Evolutionary conservation across 192 early-diverging fungal species (phyloP).

Genomic region (Umbelopsis sp.): DNA sequence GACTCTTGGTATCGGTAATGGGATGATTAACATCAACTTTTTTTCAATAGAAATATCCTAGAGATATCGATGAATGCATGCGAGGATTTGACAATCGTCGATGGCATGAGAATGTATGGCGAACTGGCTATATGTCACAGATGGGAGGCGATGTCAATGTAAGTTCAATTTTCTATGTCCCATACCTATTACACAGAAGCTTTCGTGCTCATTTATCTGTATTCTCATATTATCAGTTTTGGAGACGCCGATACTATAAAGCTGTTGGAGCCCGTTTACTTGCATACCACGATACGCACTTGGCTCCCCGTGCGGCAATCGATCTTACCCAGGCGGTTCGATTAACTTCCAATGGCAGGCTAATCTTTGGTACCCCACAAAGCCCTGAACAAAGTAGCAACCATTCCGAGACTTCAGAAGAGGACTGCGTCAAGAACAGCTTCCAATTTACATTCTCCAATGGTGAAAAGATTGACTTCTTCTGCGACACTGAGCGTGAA

Average conservation of each 20-base stretch:
- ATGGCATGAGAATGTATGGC: constrained; percentile 25
- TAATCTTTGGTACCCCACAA: not conserved
- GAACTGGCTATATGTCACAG: constrained; percentile 31
- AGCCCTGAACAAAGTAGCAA: not conserved
- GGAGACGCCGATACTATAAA: constrained; percentile 29
- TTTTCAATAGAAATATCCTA: constrained; percentile 6
- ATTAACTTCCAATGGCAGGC: not conserved
- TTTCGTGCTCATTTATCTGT: not conserved
- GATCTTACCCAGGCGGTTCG: constrained; percentile 28
- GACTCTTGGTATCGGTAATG: not conserved
- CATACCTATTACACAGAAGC: not conserved
- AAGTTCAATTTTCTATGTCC: not conserved
- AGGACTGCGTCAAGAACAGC: constrained; percentile 25
- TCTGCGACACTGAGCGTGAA: constrained; percentile 27
- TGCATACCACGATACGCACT: constrained; percentile 22
- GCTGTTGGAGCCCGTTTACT: constrained; percentile 21
- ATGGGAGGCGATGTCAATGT: constrained; percentile 36
- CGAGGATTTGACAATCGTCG: constrained; percentile 16
- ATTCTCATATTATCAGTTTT: constrained; percentile 14
- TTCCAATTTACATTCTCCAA: constrained; percentile 28
- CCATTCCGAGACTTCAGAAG: not conserved
- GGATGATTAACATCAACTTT: not conserved
- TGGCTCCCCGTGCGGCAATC: constrained; percentile 19
- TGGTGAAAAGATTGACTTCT: constrained; percentile 36
- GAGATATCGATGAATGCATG: constrained; percentile 26